phyloP scores from a whole-genome alignment of 805 yeast genomes.

The Groenewaldozyma tartarivorans region DNA sequence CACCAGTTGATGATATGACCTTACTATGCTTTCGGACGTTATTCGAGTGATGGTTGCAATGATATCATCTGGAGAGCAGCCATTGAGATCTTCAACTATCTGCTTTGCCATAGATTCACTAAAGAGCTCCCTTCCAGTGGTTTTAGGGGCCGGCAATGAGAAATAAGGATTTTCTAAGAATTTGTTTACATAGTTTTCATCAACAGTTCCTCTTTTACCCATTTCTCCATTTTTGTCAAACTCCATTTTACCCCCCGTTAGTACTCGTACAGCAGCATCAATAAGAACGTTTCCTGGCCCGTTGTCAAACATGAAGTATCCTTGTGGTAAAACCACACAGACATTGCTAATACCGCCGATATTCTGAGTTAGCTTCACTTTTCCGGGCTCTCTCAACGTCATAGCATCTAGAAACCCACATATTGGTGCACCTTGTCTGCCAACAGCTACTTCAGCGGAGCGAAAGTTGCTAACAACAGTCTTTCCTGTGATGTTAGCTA shows the following conservation, averaged over 20 bases:
- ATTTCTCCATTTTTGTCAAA: slow-evolving; percentile 22
- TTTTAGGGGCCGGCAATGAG: slow-evolving; percentile 18
- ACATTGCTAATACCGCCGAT: slow-evolving; percentile 26
- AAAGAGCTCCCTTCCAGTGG: slow-evolving; percentile 24
- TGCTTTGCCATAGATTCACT: slow-evolving; percentile 18
- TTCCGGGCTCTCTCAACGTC: slow-evolving; percentile 18
- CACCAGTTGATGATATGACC: slow-evolving; percentile 12
- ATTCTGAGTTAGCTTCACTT: slow-evolving; percentile 20
- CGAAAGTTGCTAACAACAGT: slow-evolving; percentile 23
- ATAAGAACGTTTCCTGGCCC: slow-evolving; percentile 26
- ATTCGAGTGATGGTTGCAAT: slow-evolving; percentile 24
- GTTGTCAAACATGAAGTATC: slow-evolving; percentile 20
- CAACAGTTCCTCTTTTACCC: slow-evolving; percentile 21
- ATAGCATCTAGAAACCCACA: slow-evolving; percentile 22
- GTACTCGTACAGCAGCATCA: slow-evolving; percentile 23
- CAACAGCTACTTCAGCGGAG: slow-evolving; percentile 21
- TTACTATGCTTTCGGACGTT: slow-evolving; percentile 21
- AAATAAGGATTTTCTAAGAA: slow-evolving; percentile 18
- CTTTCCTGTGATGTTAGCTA: slow-evolving; percentile 14
- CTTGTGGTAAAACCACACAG: slow-evolving; percentile 20
- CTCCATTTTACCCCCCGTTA: slow-evolving; percentile 18
- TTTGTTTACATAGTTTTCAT: slow-evolving; percentile 19
- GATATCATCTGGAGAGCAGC: slow-evolving; percentile 16
- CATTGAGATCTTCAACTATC: slow-evolving; percentile 12
- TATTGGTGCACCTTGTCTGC: slow-evolving; percentile 26